A percentile compares a stretch with the other conserved stretches of the same genome.
Conservation (phyloP, 2,329 filamentous ascomycete genomes). For the Didymella segeticola region DNA sequence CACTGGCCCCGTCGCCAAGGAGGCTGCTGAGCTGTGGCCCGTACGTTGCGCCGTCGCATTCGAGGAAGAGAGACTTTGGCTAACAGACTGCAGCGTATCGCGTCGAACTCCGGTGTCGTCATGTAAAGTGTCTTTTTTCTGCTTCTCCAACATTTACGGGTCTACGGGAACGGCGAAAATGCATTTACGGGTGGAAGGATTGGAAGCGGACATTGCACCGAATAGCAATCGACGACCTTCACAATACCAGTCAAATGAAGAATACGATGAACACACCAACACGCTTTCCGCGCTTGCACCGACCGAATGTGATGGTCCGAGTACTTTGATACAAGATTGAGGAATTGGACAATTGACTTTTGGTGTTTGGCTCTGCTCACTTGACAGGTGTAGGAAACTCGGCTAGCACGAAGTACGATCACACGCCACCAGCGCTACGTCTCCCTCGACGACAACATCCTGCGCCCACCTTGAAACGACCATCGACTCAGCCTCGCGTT, state of each 20-base stretch:
- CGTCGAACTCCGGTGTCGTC: conserved; percentile 99
- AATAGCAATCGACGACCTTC: conserved; percentile 47
- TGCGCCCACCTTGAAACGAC: conserved; percentile 40
- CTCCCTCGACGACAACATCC: conserved; percentile 29
- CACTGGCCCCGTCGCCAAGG: conserved; percentile 98
- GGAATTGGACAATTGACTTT: not conserved
- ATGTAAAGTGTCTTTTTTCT: conserved; percentile 74
- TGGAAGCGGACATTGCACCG: conserved; percentile 45
- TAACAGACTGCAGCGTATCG: conserved; percentile 79
- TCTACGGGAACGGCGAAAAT: conserved; percentile 50
- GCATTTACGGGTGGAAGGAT: conserved; percentile 48
- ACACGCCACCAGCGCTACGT: conserved; percentile 31
- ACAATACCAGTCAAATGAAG: conserved; percentile 44
- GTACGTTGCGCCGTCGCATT: conserved; percentile 64
- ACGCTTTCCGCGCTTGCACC: conserved; percentile 7
- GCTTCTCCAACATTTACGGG: conserved; percentile 50
- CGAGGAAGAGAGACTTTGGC: conserved; percentile 6
- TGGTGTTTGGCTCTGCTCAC: not conserved
- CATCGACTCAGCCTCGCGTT: conserved; percentile 37
- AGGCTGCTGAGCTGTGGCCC: conserved; percentile 99
- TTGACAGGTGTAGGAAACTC: not conserved
- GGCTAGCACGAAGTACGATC: conserved; percentile 34
- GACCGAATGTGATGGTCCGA: conserved; percentile 9
- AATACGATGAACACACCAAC: conserved; percentile 34
- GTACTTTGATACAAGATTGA: not conserved